Conservation (phyloP, 306 rosid genomes). For the Psophocarpus tetragonolobus region DNA sequence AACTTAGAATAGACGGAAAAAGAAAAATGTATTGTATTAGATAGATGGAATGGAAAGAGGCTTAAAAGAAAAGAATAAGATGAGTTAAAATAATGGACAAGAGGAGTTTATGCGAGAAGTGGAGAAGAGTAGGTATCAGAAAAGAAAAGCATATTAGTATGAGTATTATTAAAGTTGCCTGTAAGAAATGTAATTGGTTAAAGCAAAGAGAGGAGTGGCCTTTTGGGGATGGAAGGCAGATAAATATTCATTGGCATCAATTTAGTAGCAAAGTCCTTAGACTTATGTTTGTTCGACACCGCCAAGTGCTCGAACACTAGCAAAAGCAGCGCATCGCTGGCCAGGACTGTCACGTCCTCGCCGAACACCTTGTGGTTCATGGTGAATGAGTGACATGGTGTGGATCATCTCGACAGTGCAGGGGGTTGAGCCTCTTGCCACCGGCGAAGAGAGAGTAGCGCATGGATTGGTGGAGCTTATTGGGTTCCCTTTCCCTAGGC, state of each 20-base stretch:
- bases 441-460: conserved; percentile 83
- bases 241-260: conserved; percentile 63
- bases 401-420: conserved; percentile 85
- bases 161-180: conserved; percentile 48
- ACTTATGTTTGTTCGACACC: no score
- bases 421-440: conserved; percentile 77
- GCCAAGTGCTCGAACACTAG: conserved; percentile 70
- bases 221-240: conserved; percentile 48
- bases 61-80: no score
- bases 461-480: conserved; percentile 69
- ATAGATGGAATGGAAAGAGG: no score
- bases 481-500: conserved; percentile 60
- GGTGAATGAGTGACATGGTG: conserved; percentile 85
- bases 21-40: no score
- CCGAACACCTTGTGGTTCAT: conserved; percentile 79
- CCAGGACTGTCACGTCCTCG: conserved; percentile 70
- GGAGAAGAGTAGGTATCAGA: not conserved
- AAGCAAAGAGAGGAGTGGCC: conserved; percentile 65
- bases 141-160: no score
- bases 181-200: conserved; percentile 67
- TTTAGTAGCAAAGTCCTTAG: conserved; percentile 63
- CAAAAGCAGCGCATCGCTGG: conserved; percentile 69
- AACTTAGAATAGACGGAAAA: no score
- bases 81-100: no score
- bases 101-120: no score